These are phyloP conservation scores for Wickerhamomyces sp. DNA, from an alignment of 1,139 yeast genomes.

Conservation along the genomic window DNA sequence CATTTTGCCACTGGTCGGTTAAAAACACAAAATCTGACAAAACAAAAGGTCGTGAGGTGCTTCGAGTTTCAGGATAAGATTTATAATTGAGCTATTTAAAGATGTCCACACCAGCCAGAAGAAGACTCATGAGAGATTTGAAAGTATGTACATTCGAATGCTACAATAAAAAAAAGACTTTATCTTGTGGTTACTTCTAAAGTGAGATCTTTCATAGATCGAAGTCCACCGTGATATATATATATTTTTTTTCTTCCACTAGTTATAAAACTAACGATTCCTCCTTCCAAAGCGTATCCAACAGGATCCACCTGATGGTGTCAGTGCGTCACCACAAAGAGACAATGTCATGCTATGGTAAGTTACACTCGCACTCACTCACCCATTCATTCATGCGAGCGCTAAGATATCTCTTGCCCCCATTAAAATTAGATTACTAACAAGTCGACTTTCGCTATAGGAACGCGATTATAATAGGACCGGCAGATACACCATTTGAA, in stretches of 20 bases:
- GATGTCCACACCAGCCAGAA: slow-evolving; percentile 97
- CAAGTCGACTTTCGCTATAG: slow-evolving; percentile 14
- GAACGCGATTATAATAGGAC: slow-evolving; percentile 98
- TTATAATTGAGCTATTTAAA: too few species aligned
- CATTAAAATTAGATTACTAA: slow-evolving; percentile 1
- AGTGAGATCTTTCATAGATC: not conserved
- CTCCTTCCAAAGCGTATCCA: too few species aligned
- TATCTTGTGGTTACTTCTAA: not conserved
- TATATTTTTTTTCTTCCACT: too few species aligned
- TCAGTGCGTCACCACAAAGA: slow-evolving; percentile 93
- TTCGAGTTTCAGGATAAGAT: too few species aligned
- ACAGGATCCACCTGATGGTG: slow-evolving; percentile 97
- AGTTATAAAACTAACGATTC: too few species aligned
- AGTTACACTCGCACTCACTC: slow-evolving; percentile 19
- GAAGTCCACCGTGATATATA: too few species aligned
- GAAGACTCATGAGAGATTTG: slow-evolving; percentile 98
- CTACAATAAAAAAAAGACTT: not conserved
- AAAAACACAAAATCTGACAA: too few species aligned
- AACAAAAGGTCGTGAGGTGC: too few species aligned
- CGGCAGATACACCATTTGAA: slow-evolving; percentile 95
- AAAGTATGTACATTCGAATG: slow-evolving; percentile 45
- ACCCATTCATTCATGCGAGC: slow-evolving; percentile 7
- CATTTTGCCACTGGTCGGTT: too few species aligned
- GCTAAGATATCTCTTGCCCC: not conserved
- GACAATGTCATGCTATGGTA: slow-evolving; percentile 92